Percentiles rank a stretch among this genome's conserved stretches.
Conservation (phyloP, 306 rosid genomes). For the Delonix regia region DNA sequence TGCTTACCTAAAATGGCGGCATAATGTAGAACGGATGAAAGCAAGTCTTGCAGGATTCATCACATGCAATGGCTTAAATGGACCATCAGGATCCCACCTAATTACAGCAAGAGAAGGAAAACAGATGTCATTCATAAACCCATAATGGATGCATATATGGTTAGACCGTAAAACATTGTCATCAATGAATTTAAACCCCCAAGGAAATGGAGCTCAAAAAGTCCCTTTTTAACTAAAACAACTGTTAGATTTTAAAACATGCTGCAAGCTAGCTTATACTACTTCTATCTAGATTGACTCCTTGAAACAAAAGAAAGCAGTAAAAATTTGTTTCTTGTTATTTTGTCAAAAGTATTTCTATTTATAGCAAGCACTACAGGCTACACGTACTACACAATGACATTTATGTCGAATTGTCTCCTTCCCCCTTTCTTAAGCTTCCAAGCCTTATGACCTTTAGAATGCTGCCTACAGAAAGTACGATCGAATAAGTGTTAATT, state of each 20-base stretch:
- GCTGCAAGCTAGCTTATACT: background rate
- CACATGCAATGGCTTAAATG: slow-evolving; percentile 86
- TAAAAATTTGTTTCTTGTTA: background rate
- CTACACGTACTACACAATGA: background rate
- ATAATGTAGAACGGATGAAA: slow-evolving; percentile 80
- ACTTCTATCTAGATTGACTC: background rate
- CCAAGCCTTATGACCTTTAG: background rate
- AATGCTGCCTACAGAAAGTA: background rate
- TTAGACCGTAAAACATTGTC: background rate
- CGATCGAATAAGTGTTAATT: background rate
- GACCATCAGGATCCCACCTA: slow-evolving; percentile 99
- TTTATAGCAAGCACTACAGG: background rate
- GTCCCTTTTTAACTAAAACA: background rate
- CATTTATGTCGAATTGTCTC: background rate
- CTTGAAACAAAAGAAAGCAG: background rate
- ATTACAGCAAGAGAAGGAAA: background rate
- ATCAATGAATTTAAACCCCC: background rate
- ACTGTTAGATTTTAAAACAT: background rate
- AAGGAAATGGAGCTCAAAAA: background rate
- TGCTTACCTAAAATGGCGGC: slow-evolving; percentile 75
- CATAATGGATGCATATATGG: background rate
- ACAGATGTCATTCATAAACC: background rate
- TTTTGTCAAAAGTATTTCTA: background rate
- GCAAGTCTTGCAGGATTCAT: slow-evolving; percentile 92
- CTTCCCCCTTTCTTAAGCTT: background rate